A percentile compares a stretch with the other conserved stretches of the same genome.
These are phyloP conservation scores for Botryosphaeria dothidea DNA, from an alignment of 2,329 filamentous ascomycete species.

Conservation along the genomic window DNA sequence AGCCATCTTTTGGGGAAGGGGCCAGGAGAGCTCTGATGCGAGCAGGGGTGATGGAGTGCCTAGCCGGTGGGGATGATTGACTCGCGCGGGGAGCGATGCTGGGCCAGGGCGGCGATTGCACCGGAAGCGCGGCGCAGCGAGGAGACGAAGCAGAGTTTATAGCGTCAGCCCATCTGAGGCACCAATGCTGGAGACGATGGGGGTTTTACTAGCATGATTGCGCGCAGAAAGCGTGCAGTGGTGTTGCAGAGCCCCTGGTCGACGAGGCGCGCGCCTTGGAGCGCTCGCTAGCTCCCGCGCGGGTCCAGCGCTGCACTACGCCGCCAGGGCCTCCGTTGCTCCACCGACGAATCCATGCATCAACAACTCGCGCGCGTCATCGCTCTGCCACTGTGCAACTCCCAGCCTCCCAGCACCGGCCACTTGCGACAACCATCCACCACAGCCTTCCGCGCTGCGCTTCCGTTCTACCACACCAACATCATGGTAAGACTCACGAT, in stretches of 20 bases:
- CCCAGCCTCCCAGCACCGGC: not conserved
- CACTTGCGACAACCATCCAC: not conserved
- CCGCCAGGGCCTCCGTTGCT: not conserved
- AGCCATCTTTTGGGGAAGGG: conserved; percentile 27
- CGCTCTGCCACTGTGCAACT: not conserved
- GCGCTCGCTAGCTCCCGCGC: not conserved
- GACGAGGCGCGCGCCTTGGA: not conserved
- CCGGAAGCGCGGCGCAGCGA: not conserved
- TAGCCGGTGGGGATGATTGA: conserved; percentile 10
- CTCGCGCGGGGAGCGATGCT: not conserved
- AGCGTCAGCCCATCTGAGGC: not conserved
- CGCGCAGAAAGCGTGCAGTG: not conserved
- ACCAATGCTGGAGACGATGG: conserved; percentile 1
- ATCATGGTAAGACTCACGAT: conserved; percentile 13
- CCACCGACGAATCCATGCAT: conserved; percentile 5
- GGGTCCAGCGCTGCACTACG: not conserved
- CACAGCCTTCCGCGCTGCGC: not conserved
- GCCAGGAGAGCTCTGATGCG: conserved; percentile 17
- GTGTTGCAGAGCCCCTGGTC: conserved; percentile 10
- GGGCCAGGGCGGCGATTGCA: not conserved
- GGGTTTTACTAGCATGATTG: not conserved
- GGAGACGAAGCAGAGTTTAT: not conserved
- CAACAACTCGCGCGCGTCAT: conserved; percentile 12
- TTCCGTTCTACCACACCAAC: not conserved
- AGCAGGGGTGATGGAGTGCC: conserved; percentile 10